Evolutionary conservation across 352 stramenopile species (phyloP), one percentile per base, ranked within the genome.

Genomic region (Elongisporangium prolatum): DNA sequence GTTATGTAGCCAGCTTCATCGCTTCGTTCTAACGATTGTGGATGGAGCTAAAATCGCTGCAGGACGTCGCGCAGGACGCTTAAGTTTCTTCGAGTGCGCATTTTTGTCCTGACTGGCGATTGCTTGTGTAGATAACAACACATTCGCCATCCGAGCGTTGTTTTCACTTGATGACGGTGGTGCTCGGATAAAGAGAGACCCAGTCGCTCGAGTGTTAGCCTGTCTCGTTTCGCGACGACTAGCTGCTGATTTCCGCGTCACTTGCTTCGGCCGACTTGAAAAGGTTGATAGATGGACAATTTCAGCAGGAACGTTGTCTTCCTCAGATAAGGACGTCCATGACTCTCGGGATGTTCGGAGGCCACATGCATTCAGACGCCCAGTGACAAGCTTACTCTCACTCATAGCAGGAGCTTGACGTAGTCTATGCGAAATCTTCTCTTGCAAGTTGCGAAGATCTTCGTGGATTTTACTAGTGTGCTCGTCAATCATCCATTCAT

Each of bases 391-490:
- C 20, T 22, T 21, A 22, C 22, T 20, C 11, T 38, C 25, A 34
- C 25, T 57, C 16, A n/a, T 25, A 48, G 37, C 49, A 24, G 75
- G 65, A 1, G 61, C 58, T 49, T 89, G 78, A 44, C 86, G 70
- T 5, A 92, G 68, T 14, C 80, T 69, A 38, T 78, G 77, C 10
- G 77, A 71, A 44, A 94, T 85, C 1, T 80, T 67, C 21, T 88
- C 68, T 48, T 94, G 84, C 4, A 94, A 63, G 13, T 77, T 55
- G 16, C 77, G 75, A 40, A 92, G 84, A 54, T 93, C 84, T 54
- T 86, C 77, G 56, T 90, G 84, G 22, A 93, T 70, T 22, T 79
- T 89, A 48, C 53, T 84, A 1, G 80, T 83, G 40, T 82, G 80
- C 6, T 69, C 67, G 17, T 93, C 78, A 18, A 93, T 77, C 28